Base-by-base conservation (phyloP, 805 yeast species). In the Wickerhamiella spandovensis region DNA sequence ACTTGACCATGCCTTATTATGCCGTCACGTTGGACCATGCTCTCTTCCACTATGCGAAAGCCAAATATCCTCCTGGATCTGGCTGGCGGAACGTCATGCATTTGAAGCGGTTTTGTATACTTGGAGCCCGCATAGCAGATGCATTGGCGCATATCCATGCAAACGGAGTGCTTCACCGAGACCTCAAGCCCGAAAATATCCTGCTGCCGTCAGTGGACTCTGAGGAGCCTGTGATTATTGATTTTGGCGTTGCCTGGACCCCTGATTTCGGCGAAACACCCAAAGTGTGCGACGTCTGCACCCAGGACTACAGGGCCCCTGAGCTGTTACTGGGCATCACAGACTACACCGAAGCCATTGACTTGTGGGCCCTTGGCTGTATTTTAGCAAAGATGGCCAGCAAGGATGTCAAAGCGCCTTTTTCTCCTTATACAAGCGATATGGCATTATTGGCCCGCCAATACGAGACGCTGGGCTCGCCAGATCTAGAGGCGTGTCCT, bases 321-420 rank as follows among this genome's bases (percentile, higher is more conserved):
- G 95, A 85, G 59, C 65, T 82, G 45, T 67, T 84, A 42, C 73
- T 83, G 47, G 84, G 85, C 0, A 64, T 75, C n/a, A 54, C 68
- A 1, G 68, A 71, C 52, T 85, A 85, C 59, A 66, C 73, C 2
- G 62, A 60, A 37, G 77, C 72, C 39, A 68, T 84, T 8, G 95
- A 85, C 58, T 68, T 83, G 15, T 85, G 95, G 95, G 68, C 84
- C 1, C 61, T 77, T 18, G 94, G 86, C 0, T 73, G 86, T 10
- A 58, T 84, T 1, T 57, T 80, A 46, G 76, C 81, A n/a, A 62
- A 74, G 44, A 55, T 86, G 28, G 73, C 73, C 54, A 66, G 77
- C 28, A 30, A 51, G 1, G 62, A 71, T 51, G 65, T 71, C 17
- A 53, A 62, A 21, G 67, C 72, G 0, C 66, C 72, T 4, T 68